A percentile compares a stretch with the other conserved stretches of the same genome.
These are phyloP conservation scores for Bipolaris zeicola DNA, from an alignment of 2,329 filamentous ascomycete species.

Conservation along the genomic window DNA sequence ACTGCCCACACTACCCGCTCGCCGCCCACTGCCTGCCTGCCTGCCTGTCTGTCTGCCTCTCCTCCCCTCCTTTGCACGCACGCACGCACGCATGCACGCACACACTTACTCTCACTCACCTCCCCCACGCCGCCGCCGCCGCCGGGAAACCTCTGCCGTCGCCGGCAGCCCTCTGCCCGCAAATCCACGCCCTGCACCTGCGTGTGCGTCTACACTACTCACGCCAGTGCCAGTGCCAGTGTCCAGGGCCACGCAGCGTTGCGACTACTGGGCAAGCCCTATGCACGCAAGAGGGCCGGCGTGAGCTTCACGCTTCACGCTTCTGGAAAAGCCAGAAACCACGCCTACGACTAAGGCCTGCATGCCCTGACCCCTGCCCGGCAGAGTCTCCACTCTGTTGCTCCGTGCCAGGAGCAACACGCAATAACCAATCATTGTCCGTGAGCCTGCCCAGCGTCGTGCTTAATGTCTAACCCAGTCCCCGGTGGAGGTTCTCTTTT, in stretches of 20 bases:
- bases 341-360: conserved; percentile 35
- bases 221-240: too few relatives aligned
- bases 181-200: not conserved
- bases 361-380: conserved; percentile 27
- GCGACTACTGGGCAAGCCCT: conserved; percentile 10
- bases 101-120: too few relatives aligned
- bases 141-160: conserved; percentile 20
- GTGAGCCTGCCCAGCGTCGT: conserved; percentile 25
- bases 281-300: conserved; percentile 13
- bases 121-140: conserved; percentile 24
- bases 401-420: conserved; percentile 27
- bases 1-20: not conserved
- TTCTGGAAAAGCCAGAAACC: conserved; percentile 12
- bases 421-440: conserved; percentile 33
- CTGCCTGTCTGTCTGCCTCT: not conserved
- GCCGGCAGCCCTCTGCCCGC: not conserved
- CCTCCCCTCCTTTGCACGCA: not conserved
- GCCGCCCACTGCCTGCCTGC: too few relatives aligned
- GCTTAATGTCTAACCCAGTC: conserved; percentile 41
- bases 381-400: conserved; percentile 25
- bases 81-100: not conserved
- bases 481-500: conserved; percentile 28
- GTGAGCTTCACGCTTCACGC: conserved; percentile 11
- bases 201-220: too few relatives aligned
- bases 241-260: conserved; percentile 4